Evolutionary conservation across 2,329 filamentous ascomycete genomes (phyloP).

Genomic region (Hypoxylon sp.): DNA sequence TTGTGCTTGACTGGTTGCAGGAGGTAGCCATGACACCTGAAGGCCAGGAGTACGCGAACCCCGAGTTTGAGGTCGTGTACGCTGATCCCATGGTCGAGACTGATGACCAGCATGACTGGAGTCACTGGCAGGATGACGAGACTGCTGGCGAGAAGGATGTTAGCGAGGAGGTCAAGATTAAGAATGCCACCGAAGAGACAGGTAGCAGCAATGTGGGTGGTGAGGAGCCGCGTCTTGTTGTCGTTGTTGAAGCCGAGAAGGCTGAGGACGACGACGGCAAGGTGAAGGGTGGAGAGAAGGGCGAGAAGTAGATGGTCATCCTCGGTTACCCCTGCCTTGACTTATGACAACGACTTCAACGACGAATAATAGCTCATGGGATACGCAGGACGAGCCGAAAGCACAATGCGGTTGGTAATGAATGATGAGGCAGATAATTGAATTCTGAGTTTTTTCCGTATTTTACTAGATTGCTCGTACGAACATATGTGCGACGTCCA

Average conservation of each 20-base stretch:
- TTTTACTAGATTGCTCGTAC: not conserved
- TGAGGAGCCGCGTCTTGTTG: slow-evolving; percentile 2
- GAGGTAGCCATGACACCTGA: slow-evolving; percentile 62
- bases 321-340: not conserved
- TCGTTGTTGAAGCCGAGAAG: slow-evolving; percentile 6
- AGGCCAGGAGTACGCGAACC: slow-evolving; percentile 58
- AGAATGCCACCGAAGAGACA: slow-evolving; percentile 8
- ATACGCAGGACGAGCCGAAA: not conserved
- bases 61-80: slow-evolving; percentile 54
- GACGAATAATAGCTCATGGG: not conserved
- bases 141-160: slow-evolving; percentile 6
- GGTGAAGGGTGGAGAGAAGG: slow-evolving; percentile 1
- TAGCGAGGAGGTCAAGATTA: not conserved
- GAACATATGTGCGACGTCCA: not conserved
- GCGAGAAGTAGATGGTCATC: not conserved
- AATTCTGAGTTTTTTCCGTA: slow-evolving; percentile 2
- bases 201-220: not conserved
- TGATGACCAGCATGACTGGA: slow-evolving; percentile 51
- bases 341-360: not conserved
- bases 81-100: slow-evolving; percentile 39
- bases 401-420: not conserved
- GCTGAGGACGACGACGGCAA: not conserved
- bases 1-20: slow-evolving; percentile 74
- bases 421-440: not conserved
- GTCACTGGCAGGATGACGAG: slow-evolving; percentile 25